phyloP scores from a whole-genome alignment of 306 rosid genomes.

The Vachellia collinsii region DNA sequence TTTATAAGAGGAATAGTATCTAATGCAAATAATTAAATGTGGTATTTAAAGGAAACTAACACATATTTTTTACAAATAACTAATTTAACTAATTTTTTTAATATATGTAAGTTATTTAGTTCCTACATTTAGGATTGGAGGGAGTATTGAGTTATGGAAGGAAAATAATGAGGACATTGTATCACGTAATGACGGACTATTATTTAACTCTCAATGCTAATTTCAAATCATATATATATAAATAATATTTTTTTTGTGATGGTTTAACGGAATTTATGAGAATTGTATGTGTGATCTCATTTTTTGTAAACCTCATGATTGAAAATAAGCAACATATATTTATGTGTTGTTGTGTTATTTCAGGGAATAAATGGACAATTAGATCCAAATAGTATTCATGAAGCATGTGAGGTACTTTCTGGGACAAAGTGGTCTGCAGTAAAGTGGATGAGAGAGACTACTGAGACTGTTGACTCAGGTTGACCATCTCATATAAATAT shows the following conservation, averaged over 20 bases:
- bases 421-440: slow-evolving; percentile 58
- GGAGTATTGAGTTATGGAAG: not conserved
- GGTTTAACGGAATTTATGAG: not conserved
- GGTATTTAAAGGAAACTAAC: too few species aligned
- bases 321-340: not conserved
- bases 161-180: not conserved
- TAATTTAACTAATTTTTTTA: too few species aligned
- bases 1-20: too few species aligned
- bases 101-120: too few species aligned
- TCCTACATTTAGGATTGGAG: too few species aligned
- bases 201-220: not conserved
- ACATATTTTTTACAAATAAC: too few species aligned
- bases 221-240: not conserved
- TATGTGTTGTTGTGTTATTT: slow-evolving; percentile 20
- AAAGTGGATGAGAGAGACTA: slow-evolving; percentile 53
- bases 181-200: not conserved
- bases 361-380: slow-evolving; percentile 55
- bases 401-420: slow-evolving; percentile 49
- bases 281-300: not conserved
- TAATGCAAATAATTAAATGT: too few species aligned
- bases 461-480: not conserved
- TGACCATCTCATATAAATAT: not conserved
- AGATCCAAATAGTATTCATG: slow-evolving; percentile 50
- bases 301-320: not conserved
- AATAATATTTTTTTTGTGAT: not conserved